A percentile compares a stretch with the other conserved stretches of the same genome.
Conservation (phyloP, 768 basidiomycete species). For the Lentinula sp. region DNA sequence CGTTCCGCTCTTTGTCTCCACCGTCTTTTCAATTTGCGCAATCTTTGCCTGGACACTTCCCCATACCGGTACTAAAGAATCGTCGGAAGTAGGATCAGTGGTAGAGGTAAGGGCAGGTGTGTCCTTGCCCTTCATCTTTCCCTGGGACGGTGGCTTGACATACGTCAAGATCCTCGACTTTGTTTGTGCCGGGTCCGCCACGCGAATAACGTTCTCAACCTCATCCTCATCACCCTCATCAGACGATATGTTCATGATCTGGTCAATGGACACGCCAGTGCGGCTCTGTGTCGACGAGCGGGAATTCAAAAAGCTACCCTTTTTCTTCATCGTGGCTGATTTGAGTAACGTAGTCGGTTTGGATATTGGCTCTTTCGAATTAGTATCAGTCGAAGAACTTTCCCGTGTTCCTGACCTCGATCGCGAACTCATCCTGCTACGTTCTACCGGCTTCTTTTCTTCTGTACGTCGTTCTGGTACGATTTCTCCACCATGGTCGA, state of each 20-base stretch:
- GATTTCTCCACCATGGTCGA: not conserved
- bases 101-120: not conserved
- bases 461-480: not conserved
- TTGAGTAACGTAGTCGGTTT: not conserved
- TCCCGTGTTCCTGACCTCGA: not conserved
- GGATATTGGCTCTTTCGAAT: not conserved
- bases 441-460: not conserved
- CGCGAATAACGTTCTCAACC: slow-evolving; percentile 6
- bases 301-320: slow-evolving; percentile 3
- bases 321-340: not conserved
- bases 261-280: slow-evolving; percentile 5
- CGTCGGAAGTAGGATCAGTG: not conserved
- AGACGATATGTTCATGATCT: slow-evolving; percentile 37
- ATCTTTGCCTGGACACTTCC: slow-evolving; percentile 4
- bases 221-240: slow-evolving; percentile 28
- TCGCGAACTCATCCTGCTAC: not conserved
- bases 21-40: slow-evolving; percentile 8
- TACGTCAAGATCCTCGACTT: not conserved
- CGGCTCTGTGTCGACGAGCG: not conserved
- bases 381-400: not conserved
- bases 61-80: not conserved
- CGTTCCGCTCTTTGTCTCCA: not conserved
- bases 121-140: not conserved
- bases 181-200: not conserved
- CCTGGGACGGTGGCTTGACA: not conserved